Base-by-base conservation (phyloP, 192 early-diverging fungal genomes). In the Geranomyces variabilis region DNA sequence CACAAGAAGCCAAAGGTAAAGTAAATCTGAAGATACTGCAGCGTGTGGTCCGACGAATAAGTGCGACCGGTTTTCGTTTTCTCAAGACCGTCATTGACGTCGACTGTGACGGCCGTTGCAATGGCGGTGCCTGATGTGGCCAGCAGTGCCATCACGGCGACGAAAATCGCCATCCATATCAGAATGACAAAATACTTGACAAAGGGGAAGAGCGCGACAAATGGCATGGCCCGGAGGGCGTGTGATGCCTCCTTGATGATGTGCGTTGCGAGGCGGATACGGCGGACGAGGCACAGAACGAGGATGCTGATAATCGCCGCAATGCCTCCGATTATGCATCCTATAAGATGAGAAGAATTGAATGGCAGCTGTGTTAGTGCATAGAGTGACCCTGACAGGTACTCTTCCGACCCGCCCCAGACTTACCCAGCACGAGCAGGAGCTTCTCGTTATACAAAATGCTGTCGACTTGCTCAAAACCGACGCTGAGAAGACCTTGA, bases 1-100 rank as follows among this genome's bases (percentile, higher is more conserved):
- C 86, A 88, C 30, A 88, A 73, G 75, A 86, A 86, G 19, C 86
- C 86, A 75, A 86, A 83, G 17, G 79, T 51, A 70, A 86, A 86
- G 66, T 84, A 86, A 29, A 78, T 49, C 22, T 79, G 67, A n/a
- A 81, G 49, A 60, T 80, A 81, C 48, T 75, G 58, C 19, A 76
- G 21, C 12, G 55, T 72, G 24, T 29, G 22, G 2, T 28, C 24
- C n/a, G 36, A n/a, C 33, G 15, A 17, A 57, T 70, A 70, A 5
- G 19, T n/a, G 34, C 48, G 43, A 10, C 69, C 69, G 10, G 33
- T 61, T 7, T 26, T n/a, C 24, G 33, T 61, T 7, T 26, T n/a
- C 15, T 53, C 51, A 31, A 70, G 36, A 4, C 45, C 34, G n/a
- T 41, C 49, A 36, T 74, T 63, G 29, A 74, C 29, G 55, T 74